A percentile compares a stretch with the other conserved stretches of the same genome.
These are phyloP conservation scores for Themeda triandra DNA, from an alignment of 176 grass and related monocot genomes.

Conservation along the genomic window DNA sequence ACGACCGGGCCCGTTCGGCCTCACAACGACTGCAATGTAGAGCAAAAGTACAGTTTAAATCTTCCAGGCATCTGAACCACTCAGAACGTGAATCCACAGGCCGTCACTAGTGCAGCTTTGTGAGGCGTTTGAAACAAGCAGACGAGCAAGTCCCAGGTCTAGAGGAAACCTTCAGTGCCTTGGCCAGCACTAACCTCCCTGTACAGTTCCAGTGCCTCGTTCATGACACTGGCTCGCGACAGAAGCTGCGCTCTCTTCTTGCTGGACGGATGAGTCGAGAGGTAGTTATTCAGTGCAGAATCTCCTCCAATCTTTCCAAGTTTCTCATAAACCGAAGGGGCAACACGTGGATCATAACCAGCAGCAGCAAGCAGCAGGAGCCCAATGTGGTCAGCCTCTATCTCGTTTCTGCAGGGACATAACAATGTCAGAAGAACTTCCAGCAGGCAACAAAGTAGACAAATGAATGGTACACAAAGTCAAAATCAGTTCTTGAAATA, in stretches of 20 bases:
- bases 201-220: constrained; percentile 71
- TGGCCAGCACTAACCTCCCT: constrained; percentile 49
- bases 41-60: not conserved
- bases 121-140: not conserved
- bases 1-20: not conserved
- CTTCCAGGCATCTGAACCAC: not conserved
- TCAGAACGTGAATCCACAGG: not conserved
- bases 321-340: constrained; percentile 77
- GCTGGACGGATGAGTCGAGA: constrained; percentile 88
- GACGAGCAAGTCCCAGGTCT: constrained; percentile 6
- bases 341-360: constrained; percentile 89
- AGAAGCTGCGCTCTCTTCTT: constrained; percentile 78
- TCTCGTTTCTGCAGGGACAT: constrained; percentile 71
- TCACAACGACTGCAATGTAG: not conserved
- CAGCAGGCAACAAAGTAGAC: not conserved
- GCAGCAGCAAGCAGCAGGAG: constrained; percentile 77
- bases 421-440: constrained; percentile 1
- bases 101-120: not conserved
- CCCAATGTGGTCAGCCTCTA: constrained; percentile 95
- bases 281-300: constrained; percentile 62
- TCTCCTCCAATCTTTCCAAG: constrained; percentile 67
- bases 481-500: not conserved
- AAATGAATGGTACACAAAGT: not conserved
- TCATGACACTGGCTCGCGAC: constrained; percentile 63
- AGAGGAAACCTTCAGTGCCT: constrained; percentile 76